These are phyloP conservation scores for Calonectria pseudoturangicola DNA, from an alignment of 2,329 filamentous ascomycete genomes.

Conservation along the genomic window DNA sequence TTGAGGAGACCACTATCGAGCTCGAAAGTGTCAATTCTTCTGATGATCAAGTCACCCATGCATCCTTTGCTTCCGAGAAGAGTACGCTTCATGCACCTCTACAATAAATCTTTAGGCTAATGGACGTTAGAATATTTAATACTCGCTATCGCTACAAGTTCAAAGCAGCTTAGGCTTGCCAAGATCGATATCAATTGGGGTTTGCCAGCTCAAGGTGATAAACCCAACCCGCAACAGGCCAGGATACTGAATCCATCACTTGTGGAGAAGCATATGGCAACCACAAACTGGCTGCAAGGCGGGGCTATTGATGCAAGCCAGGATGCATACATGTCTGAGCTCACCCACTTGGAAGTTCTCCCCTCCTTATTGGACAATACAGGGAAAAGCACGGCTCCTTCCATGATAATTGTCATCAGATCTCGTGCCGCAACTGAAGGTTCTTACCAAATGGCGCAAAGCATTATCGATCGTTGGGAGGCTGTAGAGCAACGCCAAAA, in stretches of 20 bases:
- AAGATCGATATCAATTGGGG: conserved; percentile 85
- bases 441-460: conserved; percentile 80
- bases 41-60: conserved; percentile 87
- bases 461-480: conserved; percentile 89
- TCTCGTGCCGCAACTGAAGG: conserved; percentile 73
- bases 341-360: conserved; percentile 86
- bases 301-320: conserved; percentile 65
- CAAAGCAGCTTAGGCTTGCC: conserved; percentile 84
- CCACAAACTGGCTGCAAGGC: conserved; percentile 74
- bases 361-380: conserved; percentile 77
- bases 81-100: conserved; percentile 66
- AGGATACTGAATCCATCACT: conserved; percentile 71
- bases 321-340: conserved; percentile 73
- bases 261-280: conserved; percentile 73
- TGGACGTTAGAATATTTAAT: conserved; percentile 70
- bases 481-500: conserved; percentile 80
- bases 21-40: conserved; percentile 83
- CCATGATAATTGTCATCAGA: conserved; percentile 83
- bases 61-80: conserved; percentile 83
- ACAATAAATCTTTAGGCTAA: conserved; percentile 49
- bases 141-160: conserved; percentile 80
- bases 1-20: conserved; percentile 83
- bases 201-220: conserved; percentile 70
- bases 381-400: conserved; percentile 72
- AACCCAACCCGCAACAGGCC: conserved; percentile 68